Base-by-base conservation (phyloP, 768 basidiomycete genomes). In the Agrocybe pediades region DNA sequence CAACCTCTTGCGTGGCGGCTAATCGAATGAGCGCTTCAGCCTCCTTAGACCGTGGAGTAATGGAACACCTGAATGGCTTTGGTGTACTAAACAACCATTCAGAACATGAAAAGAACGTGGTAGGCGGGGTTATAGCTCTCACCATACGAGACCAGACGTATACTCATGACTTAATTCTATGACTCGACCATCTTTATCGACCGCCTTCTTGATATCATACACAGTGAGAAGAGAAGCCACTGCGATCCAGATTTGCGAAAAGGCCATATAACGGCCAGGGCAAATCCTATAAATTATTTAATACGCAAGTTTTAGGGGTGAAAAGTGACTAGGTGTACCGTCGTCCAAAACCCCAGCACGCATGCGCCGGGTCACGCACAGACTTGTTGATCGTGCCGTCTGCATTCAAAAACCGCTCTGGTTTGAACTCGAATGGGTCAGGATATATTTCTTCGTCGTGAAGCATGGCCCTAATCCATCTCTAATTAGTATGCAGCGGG, bases 381-480 rank as follows among this genome's bases (percentile, higher is more conserved):
- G 46, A 56, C 3, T 57, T 59, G 41, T 67, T 57, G 2, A 65
- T 36, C 26, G 61, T 26, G 2, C 65, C 51, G 49, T 70, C 58
- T 15, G 48, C 24, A 5, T 44, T 47, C 8, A 70, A 55, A 55
- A 71, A 76, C 21, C 74, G 68, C 25, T 78, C 74, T 3, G 75
- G 74, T 39, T 66, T 69, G 63, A 78, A 77, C 1, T 29, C 48
- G 25, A 66, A 64, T 2, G 76, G 74, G 36, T 77, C 71, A 5
- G 71, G 70, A 57, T 72, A 78, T 20, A 64, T 62, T 6, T 53
- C 45, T 45, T 72, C 70, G 27, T 80, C 65, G 42, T 71, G 72
- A 6, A 73, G 65, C 46, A 80, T 73, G 1, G 71, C 71, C 78
- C 76, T 78, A 24, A n/a, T n/a, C n/a, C n/a, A n/a, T n/a, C n/a